Conservation (phyloP, 2,329 filamentous ascomycete genomes). For the Nectriaceae sp. region DNA sequence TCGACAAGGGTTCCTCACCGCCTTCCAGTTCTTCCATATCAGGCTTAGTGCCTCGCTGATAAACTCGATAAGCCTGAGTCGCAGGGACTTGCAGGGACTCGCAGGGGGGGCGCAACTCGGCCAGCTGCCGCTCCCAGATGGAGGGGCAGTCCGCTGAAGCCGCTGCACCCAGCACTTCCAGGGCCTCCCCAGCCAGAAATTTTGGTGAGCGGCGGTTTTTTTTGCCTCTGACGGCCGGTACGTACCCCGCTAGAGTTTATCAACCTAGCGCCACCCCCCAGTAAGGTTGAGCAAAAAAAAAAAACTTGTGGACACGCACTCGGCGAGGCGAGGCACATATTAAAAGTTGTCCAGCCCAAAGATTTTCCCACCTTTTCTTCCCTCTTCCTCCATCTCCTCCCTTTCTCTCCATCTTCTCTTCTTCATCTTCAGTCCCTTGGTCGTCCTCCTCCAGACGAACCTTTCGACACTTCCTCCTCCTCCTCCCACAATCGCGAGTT, state of each 20-base stretch:
- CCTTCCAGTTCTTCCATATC: slow-evolving; percentile 21
- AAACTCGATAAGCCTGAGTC: slow-evolving; percentile 37
- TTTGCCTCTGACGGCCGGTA: background rate
- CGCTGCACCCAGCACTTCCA: too few species aligned
- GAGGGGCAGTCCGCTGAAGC: slow-evolving; percentile 13
- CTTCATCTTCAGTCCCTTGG: slow-evolving; percentile 34
- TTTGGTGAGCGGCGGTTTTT: background rate
- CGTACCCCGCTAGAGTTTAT: background rate
- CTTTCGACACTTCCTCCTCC: slow-evolving; percentile 30
- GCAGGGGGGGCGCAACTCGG: background rate
- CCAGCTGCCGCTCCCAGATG: slow-evolving; percentile 9
- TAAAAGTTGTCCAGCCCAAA: slow-evolving; percentile 36
- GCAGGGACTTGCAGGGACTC: slow-evolving; percentile 9
- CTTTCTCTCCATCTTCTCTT: slow-evolving; percentile 35
- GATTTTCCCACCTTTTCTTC: slow-evolving; percentile 32
- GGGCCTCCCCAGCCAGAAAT: background rate
- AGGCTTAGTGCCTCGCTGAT: slow-evolving; percentile 27
- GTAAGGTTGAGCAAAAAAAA: too few species aligned
- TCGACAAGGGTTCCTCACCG: slow-evolving; percentile 22
- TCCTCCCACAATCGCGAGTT: slow-evolving; percentile 24
- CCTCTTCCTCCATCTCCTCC: slow-evolving; percentile 32
- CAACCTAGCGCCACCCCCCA: background rate
- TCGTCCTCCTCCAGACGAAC: slow-evolving; percentile 49
- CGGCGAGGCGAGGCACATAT: slow-evolving; percentile 26
- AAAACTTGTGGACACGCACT: slow-evolving; percentile 34